Evolutionary conservation across 768 basidiomycete genomes (phyloP), one percentile per base, ranked within the genome.

Genomic region (Solioccasus polychromus): DNA sequence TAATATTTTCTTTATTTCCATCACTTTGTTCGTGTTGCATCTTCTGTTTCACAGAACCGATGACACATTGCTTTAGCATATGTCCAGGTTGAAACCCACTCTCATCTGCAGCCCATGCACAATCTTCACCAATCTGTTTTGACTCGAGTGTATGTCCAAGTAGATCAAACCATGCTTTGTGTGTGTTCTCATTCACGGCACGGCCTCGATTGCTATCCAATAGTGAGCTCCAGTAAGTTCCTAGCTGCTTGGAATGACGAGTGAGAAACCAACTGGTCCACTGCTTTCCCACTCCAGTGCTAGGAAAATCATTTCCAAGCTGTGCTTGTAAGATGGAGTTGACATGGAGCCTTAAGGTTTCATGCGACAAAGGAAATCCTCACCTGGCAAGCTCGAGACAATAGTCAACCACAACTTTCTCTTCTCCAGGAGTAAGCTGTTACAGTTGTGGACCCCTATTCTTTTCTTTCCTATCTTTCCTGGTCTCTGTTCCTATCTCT

Each of bases 171-270:
- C 56, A 74, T 17, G 54, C 52, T 14, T 57, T 49, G 22, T 71
- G 66, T 3, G 62, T 68, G 10, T 44, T 29, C 3, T 64, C 60
- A 48, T 75, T 76, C 4, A 69, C 69, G 25, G 69, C 71, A 11
- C 51, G 54, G 1, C 61, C 71, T 11, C 63, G 55, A 18, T 62
- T 58, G 15, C 48, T 49, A 19, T 76, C 71, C 0, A 75, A 61
- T 17, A 66, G 46, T 19, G 47, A 44, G 15, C 66, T 54, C 59
- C 66, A 66, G 30, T 55, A 67, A n/a, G 44, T 44, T n/a, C 57
- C 45, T 6, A 75, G 44, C 5, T 42, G 25, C 17, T 66, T 45
- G 2, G 40, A 37, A 45, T 75, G 61, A 42, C 59, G 57, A 31
- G 50, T 44, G 4, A 63, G 37, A 29, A 68, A 68, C 8, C 50